Evolutionary conservation across 2,329 filamentous ascomycete genomes (phyloP), one percentile per base, ranked within the genome.

Genomic region (Ophiognomonia clavigignenti-juglandacearum): DNA sequence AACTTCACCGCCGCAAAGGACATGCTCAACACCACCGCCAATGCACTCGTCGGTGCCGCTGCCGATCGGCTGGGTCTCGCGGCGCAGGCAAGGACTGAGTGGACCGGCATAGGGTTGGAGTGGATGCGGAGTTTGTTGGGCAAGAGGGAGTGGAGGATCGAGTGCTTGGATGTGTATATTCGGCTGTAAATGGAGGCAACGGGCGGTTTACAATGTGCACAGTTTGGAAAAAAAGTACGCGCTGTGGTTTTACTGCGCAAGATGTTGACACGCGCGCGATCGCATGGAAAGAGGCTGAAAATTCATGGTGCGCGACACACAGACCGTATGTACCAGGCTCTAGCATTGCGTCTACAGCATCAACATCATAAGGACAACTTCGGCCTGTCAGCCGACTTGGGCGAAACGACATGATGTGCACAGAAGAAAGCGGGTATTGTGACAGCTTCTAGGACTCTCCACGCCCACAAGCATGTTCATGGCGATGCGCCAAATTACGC

Each of bases 81-180:
- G 48, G 67, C 71, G n/a, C 66, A 69, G 40, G 71, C 70, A 47
- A 74, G 70, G 48, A 71, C 75, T 6, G 84, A 85, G 65, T 86
- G 86, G 81, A 86, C 86, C 1, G 83, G 88, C 0, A 72, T 91
- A 40, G 88, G 88, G 0, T 73, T 92, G 47, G 90, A 95, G 65
- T 96, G 91, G 90, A 67, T 96, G 50, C 78, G 90, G 57, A 90
- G 82, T 59, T 66, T 95, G 42, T 66, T 96, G 42, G 91, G 90
- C 4, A 81, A 82, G 65, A 82, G 86, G 58, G 91, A 96, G 65
- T 95, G 92, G 88, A 80, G 86, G 57, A 79, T 98, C 54, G 89
- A 92, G 48, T 96, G 91, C 64, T 77, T 98, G 66, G 90, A 96
- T 65, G 80, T 97, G 24, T 83, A 91, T 58, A 82, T 97, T 44